Evolutionary conservation across 1,284 basidiomycete species (phyloP).

Genomic region (Mycena citricolor): DNA sequence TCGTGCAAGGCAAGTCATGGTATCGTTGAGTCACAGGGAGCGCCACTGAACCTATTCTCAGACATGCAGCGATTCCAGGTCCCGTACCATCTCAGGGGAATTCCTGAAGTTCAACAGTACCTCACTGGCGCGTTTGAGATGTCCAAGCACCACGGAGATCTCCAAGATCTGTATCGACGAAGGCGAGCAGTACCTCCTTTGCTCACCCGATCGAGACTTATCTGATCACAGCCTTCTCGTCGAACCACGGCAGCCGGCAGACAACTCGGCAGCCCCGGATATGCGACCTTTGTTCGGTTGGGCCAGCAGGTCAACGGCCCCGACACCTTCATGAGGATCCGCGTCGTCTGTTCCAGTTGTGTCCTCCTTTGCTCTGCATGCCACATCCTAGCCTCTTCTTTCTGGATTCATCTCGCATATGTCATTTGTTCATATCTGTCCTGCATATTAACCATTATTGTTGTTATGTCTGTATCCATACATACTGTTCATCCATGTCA

Average conservation of each 20-base stretch:
- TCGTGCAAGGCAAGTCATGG: constrained; percentile 68
- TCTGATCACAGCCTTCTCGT: constrained; percentile 59
- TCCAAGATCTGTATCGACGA: constrained; percentile 79
- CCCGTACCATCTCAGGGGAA: constrained; percentile 78
- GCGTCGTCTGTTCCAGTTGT: too few relatives aligned
- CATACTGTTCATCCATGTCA: too few relatives aligned
- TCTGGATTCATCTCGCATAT: too few relatives aligned
- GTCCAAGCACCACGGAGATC: constrained; percentile 69
- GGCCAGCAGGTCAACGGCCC: constrained; percentile 56
- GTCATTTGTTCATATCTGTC: too few relatives aligned
- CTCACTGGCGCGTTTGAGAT: constrained; percentile 72
- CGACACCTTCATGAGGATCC: constrained; percentile 31
- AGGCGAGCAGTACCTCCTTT: constrained; percentile 48
- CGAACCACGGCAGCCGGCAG: constrained; percentile 76
- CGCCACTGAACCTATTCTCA: too few relatives aligned
- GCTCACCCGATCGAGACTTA: constrained; percentile 13
- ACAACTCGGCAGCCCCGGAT: constrained; percentile 62
- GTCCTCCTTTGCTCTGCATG: too few relatives aligned
- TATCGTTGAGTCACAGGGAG: too few relatives aligned
- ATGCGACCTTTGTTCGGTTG: constrained; percentile 76
- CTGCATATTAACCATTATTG: too few relatives aligned
- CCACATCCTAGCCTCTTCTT: too few relatives aligned
- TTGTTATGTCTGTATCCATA: too few relatives aligned
- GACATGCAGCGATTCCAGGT: constrained; percentile 95
- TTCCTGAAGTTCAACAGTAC: constrained; percentile 82